Evolutionary conservation across 108 stramenopile species (phyloP).

Genomic region (Fistulifera pelliculosa): DNA sequence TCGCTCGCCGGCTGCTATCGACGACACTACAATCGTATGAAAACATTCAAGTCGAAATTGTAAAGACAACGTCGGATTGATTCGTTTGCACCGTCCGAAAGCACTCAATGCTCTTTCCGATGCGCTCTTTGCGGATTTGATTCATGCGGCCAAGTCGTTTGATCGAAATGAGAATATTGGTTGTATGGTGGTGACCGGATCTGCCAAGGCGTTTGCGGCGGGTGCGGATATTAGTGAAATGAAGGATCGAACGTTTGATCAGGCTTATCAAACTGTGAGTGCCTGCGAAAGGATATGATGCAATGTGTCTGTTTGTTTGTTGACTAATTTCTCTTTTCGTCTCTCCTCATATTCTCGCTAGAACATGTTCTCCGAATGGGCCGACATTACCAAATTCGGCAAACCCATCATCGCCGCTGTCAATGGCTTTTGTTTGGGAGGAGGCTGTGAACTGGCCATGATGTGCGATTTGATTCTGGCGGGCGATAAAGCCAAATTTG

Average conservation of each 20-base stretch:
- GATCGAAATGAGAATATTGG: constrained; percentile 74
- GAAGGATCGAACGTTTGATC: constrained; percentile 62
- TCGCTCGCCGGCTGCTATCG: neutral
- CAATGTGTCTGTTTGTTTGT: constrained; percentile 1
- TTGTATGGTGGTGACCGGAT: constrained; percentile 93
- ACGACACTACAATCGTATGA: constrained; percentile 34
- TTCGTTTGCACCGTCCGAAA: constrained; percentile 93
- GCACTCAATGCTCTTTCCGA: constrained; percentile 95
- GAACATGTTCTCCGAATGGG: constrained; percentile 95
- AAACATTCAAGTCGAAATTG: constrained; percentile 26
- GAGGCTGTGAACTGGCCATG: constrained; percentile 99
- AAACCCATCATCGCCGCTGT: constrained; percentile 95
- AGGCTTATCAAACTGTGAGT: constrained; percentile 55
- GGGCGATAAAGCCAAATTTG: constrained; percentile 89
- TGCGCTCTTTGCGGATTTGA: constrained; percentile 78
- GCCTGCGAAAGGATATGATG: too few relatives aligned
- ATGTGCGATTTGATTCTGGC: constrained; percentile 98
- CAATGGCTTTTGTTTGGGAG: constrained; percentile 95
- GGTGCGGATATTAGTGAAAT: constrained; percentile 97
- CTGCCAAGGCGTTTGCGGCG: constrained; percentile 91
- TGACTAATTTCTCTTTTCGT: neutral
- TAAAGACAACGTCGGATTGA: constrained; percentile 65
- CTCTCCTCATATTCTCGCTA: neutral
- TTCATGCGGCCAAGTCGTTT: constrained; percentile 67
- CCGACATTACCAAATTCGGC: constrained; percentile 54